Evolutionary conservation across 2,329 filamentous ascomycete species (phyloP).

Genomic region (Pseudogymnoascus sp.): DNA sequence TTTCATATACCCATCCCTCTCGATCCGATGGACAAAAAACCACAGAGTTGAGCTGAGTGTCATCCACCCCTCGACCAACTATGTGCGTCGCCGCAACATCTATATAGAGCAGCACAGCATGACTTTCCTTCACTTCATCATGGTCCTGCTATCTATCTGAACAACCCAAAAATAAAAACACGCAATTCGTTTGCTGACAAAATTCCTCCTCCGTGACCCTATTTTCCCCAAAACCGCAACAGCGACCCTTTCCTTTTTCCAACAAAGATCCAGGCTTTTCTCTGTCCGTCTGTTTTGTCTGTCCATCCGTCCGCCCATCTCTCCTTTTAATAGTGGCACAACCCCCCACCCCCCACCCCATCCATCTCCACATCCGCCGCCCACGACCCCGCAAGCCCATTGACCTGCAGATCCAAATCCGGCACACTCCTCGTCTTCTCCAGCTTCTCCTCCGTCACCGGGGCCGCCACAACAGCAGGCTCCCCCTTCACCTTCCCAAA

Average conservation of each 20-base stretch:
- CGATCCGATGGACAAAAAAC: neutral
- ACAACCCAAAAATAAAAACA: neutral
- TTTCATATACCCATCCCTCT: neutral
- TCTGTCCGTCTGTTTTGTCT: neutral
- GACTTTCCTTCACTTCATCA: neutral
- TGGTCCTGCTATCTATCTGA: neutral
- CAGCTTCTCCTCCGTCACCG: conserved; percentile 38
- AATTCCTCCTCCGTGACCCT: no score
- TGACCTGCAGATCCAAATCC: conserved; percentile 38
- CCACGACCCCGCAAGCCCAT: conserved; percentile 77
- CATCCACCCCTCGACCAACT: neutral
- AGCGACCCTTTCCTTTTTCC: neutral
- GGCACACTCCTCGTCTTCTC: conserved; percentile 40
- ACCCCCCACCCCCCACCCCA: conserved; percentile 56
- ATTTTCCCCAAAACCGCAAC: no score
- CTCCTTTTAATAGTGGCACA: conserved; percentile 26
- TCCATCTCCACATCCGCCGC: conserved; percentile 79
- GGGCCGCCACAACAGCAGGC: conserved; percentile 15
- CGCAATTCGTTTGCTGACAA: neutral
- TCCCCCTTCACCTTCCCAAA: conserved; percentile 47
- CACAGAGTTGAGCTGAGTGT: conserved; percentile 1
- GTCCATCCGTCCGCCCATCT: neutral
- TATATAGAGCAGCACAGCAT: neutral
- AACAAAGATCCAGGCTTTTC: neutral
- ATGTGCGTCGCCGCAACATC: conserved; percentile 4